Evolutionary conservation across 306 rosid species (phyloP), one percentile per base, ranked within the genome.

Genomic region (Mimosa pudica): DNA sequence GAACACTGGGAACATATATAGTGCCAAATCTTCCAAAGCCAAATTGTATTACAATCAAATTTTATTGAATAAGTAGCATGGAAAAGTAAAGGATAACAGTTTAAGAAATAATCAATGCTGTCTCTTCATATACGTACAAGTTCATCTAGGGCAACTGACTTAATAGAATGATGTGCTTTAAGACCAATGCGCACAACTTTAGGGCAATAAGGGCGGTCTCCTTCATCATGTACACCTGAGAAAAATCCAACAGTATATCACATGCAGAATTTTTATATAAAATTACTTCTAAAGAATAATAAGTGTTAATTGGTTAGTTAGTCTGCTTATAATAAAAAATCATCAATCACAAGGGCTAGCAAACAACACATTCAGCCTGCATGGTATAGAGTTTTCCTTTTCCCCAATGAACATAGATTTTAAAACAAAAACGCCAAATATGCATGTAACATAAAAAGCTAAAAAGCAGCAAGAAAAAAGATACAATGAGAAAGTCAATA

Each of bases 141-240:
- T 80, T 94, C 92, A 42, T 94, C 87, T 84, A 92, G 84, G 83
- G 93, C 82, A 81, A 92, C 97, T 17, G 92, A 73, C 84, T 90
- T 93, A 80, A 94, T 91, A 73, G 98, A 92, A 85, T 93, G 97
- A 84, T 94, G 98, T 64, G 90, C 88, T 82, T 85, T 91, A 24
- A 94, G 89, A 87, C 98, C 98, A 79, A 94, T 89, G 74, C 98
- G 87, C 70, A 94, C 97, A 86, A 91, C 81, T 79, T 94, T 94
- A 46, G 98, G 98, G 79, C 82, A 86, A 83, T 94, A 94, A 18
- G 87, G 7, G 74, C 79, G 92, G 79, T 87, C 86, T 88, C 79
- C 87, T 89, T 94, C 98, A 88, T 94, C 97, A n/a, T 86, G 98
- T 48, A 92, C 83, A 52, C 98, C 98, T 94, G 86, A 72, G 49